Evolutionary conservation across 345 rosid genomes (phyloP), one percentile per base, ranked within the genome.

Genomic region (Populus euphratica): DNA sequence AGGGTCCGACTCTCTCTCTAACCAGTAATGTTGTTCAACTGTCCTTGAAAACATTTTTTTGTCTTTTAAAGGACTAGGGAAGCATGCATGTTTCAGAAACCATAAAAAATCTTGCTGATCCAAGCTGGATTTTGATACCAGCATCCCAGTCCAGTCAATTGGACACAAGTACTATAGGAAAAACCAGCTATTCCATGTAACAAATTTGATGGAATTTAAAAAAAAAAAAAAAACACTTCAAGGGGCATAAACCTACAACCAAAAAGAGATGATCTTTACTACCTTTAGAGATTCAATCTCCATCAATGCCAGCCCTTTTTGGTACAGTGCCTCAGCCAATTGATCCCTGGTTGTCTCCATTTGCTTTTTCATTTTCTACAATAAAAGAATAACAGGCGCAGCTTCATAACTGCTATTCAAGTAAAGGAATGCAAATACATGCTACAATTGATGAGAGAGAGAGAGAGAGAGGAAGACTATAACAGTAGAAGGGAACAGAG

Each of bases 291-390:
- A 78, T 77, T 93, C 97, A 59, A 93, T 80, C 77, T 86, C 93
- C 13, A 87, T 87, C 73, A 92, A 54, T 43, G 97, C 94, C 67
- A 93, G 79, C 44, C 98, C 99, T 86, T 96, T 96, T 75, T 90
- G 96, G 86, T 93, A 93, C 17, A 96, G 77, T 64, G 98, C 97
- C 68, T 90, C 98, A 29, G 91, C 90, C 71, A 96, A 80, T 76
- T 89, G 98, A 86, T 96, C 98, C 64, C 96, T 90, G 39, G 87
- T 83, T 73, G 87, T 84, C 86, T 91, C 98, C 97, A 93, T 92
- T 83, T 90, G 89, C 86, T 89, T 90, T 86, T 92, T 93, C 18
- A 73, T 74, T 79, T 83, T 89, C 97, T 89, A 59, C 31, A 33
- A 54, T 20, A 64, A 49, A 73, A 72, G 73, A 27, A 77, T 72